Evolutionary conservation across 129 eudicot species (phyloP), one percentile per base, ranked within the genome.

Genomic region (Deinandra increscens): DNA sequence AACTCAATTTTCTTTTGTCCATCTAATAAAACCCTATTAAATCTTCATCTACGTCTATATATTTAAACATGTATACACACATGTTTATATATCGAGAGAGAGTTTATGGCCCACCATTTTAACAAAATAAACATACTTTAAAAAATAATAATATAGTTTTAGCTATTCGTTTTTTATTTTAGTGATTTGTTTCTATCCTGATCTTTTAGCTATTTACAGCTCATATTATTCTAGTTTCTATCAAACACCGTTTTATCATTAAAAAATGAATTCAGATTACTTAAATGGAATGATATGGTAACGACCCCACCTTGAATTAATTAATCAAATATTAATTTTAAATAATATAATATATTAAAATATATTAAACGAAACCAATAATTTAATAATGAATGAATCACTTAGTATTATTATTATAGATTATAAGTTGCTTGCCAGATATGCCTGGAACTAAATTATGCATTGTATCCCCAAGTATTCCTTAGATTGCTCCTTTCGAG

Each of bases 361-460:
- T 13, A 66, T 68, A 55, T 60, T n/a, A 45, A 55, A 14, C 33
- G 1, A 55, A 9, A 45, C 15, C n/a, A 56, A 19, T 38, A 55
- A 29, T 49, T 12, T 37, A 41, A 63, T 55, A 46, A 69, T 48
- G 29, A 42, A 71, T 13, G 76, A 60, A 68, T 60, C 59, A 81
- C 17, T 11, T 45, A n/a, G n/a, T n/a, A n/a, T n/a, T n/a, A n/a
- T n/a, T n/a, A 65, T 53, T 72, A 66, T 70, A 58, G 65, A 59
- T 53, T 72, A 66, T 70, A 58, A 70, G 61, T 71, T 80, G 85
- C 76, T 75, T 78, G 86, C 83, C 86, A 84, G 81, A 83, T 73
- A 75, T 74, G 81, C 78, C 29, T 72, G 73, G 37, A 73, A 64
- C 69, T 67, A 80, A 78, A 69, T 15, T 49, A 84, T 84, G 85